Evolutionary conservation across 345 rosid species (phyloP).

Genomic region (Cardiospermum halicacabum): DNA sequence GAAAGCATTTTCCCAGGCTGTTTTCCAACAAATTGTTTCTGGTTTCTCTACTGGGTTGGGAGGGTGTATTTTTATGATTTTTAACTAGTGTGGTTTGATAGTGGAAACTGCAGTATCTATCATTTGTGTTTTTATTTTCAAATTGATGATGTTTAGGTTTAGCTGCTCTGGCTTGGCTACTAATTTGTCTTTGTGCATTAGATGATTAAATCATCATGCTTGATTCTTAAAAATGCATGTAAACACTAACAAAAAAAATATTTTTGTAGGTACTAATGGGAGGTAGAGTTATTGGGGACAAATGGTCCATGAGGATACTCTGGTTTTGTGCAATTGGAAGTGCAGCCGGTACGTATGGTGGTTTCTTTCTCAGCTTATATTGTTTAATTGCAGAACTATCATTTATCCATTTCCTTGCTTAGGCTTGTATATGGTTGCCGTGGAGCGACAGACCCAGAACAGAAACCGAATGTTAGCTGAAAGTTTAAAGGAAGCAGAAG

Average conservation of each 20-base stretch:
- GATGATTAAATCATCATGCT: neutral
- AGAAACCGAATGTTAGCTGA: slow-evolving; percentile 58
- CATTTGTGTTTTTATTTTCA: neutral
- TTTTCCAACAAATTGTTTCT: neutral
- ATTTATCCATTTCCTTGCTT: neutral
- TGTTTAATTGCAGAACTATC: neutral
- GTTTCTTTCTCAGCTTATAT: slow-evolving; percentile 5
- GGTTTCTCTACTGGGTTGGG: neutral
- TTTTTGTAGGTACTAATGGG: slow-evolving; percentile 31
- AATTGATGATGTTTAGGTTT: neutral
- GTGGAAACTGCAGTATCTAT: neutral
- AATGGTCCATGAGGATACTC: slow-evolving; percentile 74
- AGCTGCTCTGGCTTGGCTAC: neutral
- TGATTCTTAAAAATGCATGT: slow-evolving; percentile 8
- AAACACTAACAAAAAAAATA: neutral
- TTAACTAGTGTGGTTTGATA: neutral
- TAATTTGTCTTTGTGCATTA: neutral
- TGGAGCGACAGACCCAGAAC: slow-evolving; percentile 74
- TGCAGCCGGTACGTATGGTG: slow-evolving; percentile 40
- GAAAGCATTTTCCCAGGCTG: neutral
- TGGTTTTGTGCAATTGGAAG: slow-evolving; percentile 76
- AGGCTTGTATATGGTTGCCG: slow-evolving; percentile 86
- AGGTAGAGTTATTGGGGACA: slow-evolving; percentile 49
- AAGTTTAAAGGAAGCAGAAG: slow-evolving; percentile 51
- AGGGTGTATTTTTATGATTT: neutral